Evolutionary conservation across 2,329 filamentous ascomycete genomes (phyloP), one percentile per base, ranked within the genome.

Genomic region (Hymenoscyphus repandus): DNA sequence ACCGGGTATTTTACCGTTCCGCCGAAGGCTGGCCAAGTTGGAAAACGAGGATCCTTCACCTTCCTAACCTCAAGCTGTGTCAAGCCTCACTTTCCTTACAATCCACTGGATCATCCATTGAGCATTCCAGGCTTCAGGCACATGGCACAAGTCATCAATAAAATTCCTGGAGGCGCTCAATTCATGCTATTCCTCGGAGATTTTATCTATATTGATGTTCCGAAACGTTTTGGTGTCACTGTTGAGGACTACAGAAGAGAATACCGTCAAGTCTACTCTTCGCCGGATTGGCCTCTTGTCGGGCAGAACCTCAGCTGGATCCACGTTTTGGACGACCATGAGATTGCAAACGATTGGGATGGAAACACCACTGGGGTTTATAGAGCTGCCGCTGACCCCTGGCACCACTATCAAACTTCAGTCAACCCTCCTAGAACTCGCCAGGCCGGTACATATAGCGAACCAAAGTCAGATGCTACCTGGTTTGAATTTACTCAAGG

Each of bases 11-110:
- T 99, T 62, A 80, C 79, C 3, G 85, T 89, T 0, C 85, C 90
- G 1, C 89, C 92, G 1, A 79, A 76, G 33, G 72, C 82, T 0
- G 90, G 90, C 10, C 74, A 78, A 1, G 76, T 79, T 56, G 78
- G 82, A 0, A 76, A 77, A 39, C 77, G 83, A 45, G 85, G 84
- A 37, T 84, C 82, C 51, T 92, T 96, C 61, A 95, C 89, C 0
- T 99, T 99, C 66, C 71, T 97, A 6, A 90, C 91, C 3, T 93
- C 90, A 0, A 96, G 90, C 38, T 99, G 93, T 69, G 90, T 97
- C 62, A 88, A 96, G 61, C 86, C 64, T 87, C 86, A 90, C 15
- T 90, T 97, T 50, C 93, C 93, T 0, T 99, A 99, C 69, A 88
- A 79, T 39, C 87, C 89, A 0, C 69, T 90, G n/a, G 80, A 89